Conservation (phyloP, 129 eudicot species). For the Kitagawia praeruptora region DNA sequence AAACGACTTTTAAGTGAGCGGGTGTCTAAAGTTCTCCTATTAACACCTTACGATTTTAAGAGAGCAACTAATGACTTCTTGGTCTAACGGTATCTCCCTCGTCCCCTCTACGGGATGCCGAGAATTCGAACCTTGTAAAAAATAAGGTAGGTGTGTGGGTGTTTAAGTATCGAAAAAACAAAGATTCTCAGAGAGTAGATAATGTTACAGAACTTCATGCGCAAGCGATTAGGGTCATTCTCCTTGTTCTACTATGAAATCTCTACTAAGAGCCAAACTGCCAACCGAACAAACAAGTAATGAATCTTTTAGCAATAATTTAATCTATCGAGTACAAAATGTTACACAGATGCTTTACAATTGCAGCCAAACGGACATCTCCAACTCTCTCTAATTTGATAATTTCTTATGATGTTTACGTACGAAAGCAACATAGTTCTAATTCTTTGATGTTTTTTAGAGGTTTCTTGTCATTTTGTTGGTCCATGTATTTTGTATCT, state of each 20-base stretch:
- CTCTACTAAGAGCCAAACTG: not conserved
- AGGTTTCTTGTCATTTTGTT: not conserved
- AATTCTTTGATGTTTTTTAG: not conserved
- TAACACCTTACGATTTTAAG: not conserved
- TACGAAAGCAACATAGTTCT: not conserved
- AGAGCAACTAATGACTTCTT: too few relatives aligned
- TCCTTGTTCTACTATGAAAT: not conserved
- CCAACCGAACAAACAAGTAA: not conserved
- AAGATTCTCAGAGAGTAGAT: not conserved
- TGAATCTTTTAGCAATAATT: not conserved
- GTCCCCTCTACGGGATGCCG: too few relatives aligned
- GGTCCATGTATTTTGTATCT: not conserved
- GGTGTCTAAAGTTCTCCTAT: too few relatives aligned
- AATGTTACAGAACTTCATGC: too few relatives aligned
- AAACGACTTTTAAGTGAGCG: too few relatives aligned
- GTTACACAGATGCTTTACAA: not conserved
- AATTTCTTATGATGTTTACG: not conserved
- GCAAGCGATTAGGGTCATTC: too few relatives aligned
- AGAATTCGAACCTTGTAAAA: too few relatives aligned
- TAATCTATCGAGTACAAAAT: not conserved
- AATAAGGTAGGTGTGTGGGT: too few relatives aligned
- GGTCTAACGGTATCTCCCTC: too few relatives aligned
- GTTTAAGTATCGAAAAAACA: too few relatives aligned
- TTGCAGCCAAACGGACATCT: not conserved
- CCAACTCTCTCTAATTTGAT: not conserved